These are phyloP conservation scores for Aspergillus proliferans DNA, from an alignment of 2,329 filamentous ascomycete species.

Conservation along the genomic window DNA sequence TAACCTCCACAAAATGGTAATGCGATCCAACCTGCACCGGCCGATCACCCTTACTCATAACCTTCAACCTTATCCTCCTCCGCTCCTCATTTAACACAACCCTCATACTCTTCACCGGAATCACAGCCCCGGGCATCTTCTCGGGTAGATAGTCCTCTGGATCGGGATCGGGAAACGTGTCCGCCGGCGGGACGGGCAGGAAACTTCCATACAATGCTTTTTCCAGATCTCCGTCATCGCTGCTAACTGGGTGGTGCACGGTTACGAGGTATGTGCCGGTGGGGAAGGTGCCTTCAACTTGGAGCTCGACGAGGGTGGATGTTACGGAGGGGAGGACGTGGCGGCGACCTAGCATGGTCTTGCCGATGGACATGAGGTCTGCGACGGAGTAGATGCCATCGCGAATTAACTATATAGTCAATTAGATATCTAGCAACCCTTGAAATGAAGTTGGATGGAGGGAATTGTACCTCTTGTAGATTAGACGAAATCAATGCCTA, in stretches of 20 bases:
- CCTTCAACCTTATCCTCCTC: conserved; percentile 64
- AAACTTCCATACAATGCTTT: conserved; percentile 88
- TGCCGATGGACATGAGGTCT: conserved; percentile 86
- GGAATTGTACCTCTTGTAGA: conserved; percentile 64
- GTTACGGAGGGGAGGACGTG: conserved; percentile 83
- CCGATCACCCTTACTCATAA: conserved; percentile 81
- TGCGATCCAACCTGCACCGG: conserved; percentile 83
- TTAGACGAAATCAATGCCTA: conserved; percentile 65
- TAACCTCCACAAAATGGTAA: conserved; percentile 95
- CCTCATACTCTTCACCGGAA: conserved; percentile 60
- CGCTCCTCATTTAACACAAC: conserved; percentile 69
- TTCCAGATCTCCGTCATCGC: conserved; percentile 79
- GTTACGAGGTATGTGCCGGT: conserved; percentile 91
- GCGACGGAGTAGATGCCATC: conserved; percentile 90
- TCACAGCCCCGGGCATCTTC: conserved; percentile 72
- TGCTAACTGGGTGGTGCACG: conserved; percentile 80
- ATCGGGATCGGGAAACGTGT: conserved; percentile 61
- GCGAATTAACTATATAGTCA: conserved; percentile 63
- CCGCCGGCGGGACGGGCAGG: conserved; percentile 66
- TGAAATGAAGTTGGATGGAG: too few relatives aligned
- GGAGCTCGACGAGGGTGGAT: conserved; percentile 71
- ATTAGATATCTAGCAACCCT: too few relatives aligned
- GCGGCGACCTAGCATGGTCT: conserved; percentile 85
- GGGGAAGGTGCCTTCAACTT: conserved; percentile 90
- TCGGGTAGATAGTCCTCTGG: conserved; percentile 60